These are phyloP conservation scores for Wickerhamomyces strasburgensis DNA, from an alignment of 805 yeast genomes.

Conservation along the genomic window DNA sequence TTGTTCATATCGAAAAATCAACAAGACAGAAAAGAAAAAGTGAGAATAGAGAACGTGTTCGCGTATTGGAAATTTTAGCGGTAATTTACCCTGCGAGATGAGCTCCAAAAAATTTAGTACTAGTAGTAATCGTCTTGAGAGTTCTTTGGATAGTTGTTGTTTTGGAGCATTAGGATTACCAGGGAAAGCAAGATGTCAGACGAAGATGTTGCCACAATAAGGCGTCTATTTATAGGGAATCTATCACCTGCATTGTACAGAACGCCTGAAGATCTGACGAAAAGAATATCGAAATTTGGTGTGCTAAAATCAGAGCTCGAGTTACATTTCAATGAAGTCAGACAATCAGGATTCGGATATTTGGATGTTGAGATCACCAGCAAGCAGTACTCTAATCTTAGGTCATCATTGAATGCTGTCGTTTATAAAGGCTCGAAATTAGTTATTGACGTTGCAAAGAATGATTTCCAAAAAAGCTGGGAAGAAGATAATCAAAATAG, in stretches of 20 bases:
- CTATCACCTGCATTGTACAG: constrained; percentile 50
- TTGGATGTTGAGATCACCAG: constrained; percentile 51
- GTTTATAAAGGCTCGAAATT: constrained; percentile 71
- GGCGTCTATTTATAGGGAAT: constrained; percentile 61
- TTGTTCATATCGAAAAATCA: too few species aligned
- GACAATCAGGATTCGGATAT: constrained; percentile 49
- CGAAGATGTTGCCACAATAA: constrained; percentile 5
- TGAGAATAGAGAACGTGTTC: too few species aligned
- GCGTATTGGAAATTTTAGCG: too few species aligned
- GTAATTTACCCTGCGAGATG: constrained; percentile 6
- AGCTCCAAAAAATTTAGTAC: background rate
- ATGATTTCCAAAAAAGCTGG: constrained; percentile 45
- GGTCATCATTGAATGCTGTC: constrained; percentile 60
- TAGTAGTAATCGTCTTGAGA: background rate
- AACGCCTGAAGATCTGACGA: constrained; percentile 40
- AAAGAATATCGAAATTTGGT: constrained; percentile 64
- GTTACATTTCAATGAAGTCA: constrained; percentile 47
- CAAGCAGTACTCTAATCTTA: constrained; percentile 43
- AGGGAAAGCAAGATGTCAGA: background rate
- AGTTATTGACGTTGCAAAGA: constrained; percentile 57
- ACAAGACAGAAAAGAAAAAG: too few species aligned
- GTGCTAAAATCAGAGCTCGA: constrained; percentile 42
- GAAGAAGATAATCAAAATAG: constrained; percentile 38
- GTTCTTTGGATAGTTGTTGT: too few species aligned
- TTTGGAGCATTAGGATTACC: too few species aligned